Conservation (phyloP, 2,329 filamentous ascomycete genomes). For the Talaromyces sp. region DNA sequence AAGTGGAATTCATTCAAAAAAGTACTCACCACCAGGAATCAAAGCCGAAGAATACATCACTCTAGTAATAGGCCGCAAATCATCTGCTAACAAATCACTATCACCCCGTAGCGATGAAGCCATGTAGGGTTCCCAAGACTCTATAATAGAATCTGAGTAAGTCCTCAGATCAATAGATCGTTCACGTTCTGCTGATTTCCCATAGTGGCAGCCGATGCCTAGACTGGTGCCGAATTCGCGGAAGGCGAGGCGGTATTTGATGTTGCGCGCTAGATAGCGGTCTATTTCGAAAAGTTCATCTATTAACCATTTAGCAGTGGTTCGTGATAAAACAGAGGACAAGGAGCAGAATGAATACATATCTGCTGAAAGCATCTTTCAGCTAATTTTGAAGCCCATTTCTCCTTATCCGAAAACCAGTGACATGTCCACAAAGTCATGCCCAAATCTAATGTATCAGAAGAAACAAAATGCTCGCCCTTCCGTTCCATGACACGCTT, state of each 20-base stretch:
- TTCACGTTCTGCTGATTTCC: conserved; percentile 35
- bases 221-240: conserved; percentile 55
- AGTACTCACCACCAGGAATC: conserved; percentile 52
- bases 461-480: conserved; percentile 45
- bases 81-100: conserved; percentile 28
- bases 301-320: conserved; percentile 16
- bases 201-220: conserved; percentile 44
- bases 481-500: conserved; percentile 47
- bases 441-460: conserved; percentile 55
- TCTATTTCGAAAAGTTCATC: conserved; percentile 37
- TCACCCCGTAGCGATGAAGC: conserved; percentile 32
- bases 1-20: not conserved
- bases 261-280: conserved; percentile 34
- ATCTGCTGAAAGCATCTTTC: conserved; percentile 36
- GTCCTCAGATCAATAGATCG: conserved; percentile 28
- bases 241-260: conserved; percentile 47
- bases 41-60: conserved; percentile 58
- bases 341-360: conserved; percentile 25
- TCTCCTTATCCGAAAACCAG: conserved; percentile 47
- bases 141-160: conserved; percentile 36
- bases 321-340: not conserved
- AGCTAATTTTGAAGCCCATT: conserved; percentile 47
- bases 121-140: conserved; percentile 40
- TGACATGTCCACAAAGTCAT: conserved; percentile 59
- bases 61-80: conserved; percentile 53